Conservation (phyloP, 345 rosid species). For the Leavenworthia alabamica region DNA sequence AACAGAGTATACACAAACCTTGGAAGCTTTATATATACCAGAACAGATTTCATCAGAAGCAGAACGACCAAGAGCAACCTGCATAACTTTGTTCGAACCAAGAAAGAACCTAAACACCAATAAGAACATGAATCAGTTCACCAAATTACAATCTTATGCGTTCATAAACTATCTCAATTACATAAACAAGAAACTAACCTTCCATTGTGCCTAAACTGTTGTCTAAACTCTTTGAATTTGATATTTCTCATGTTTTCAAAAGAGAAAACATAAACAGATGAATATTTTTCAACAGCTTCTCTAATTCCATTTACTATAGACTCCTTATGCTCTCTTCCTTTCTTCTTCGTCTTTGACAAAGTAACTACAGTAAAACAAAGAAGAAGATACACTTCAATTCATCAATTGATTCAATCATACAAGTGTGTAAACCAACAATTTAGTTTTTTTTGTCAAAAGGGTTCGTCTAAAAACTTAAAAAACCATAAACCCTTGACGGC, state of each 20-base stretch:
- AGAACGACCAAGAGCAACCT: conserved; percentile 88
- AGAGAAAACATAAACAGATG: conserved; percentile 64
- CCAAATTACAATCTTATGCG: not conserved
- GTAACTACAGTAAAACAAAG: conserved; percentile 44
- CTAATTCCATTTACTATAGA: conserved; percentile 53
- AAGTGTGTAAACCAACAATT: not conserved
- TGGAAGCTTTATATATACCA: conserved; percentile 66
- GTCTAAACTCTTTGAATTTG: conserved; percentile 88
- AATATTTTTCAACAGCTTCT: conserved; percentile 58
- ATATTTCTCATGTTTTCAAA: conserved; percentile 96
- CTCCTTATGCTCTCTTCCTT: conserved; percentile 90
- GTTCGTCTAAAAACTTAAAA: not conserved
- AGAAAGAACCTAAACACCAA: conserved; percentile 78
- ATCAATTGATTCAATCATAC: not conserved
- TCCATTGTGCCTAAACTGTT: conserved; percentile 73
- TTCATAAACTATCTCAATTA: not conserved
- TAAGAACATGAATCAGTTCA: not conserved
- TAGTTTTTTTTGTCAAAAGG: not conserved
- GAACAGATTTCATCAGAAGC: conserved; percentile 77
- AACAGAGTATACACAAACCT: conserved; percentile 37
- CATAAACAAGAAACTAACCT: conserved; percentile 32
- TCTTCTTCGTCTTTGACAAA: conserved; percentile 93
- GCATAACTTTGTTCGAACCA: conserved; percentile 97
- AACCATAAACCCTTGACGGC: conserved; percentile 25
- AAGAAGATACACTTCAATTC: not conserved